Conservation (phyloP, 1,284 basidiomycete species). For the Ustilago nuda region DNA sequence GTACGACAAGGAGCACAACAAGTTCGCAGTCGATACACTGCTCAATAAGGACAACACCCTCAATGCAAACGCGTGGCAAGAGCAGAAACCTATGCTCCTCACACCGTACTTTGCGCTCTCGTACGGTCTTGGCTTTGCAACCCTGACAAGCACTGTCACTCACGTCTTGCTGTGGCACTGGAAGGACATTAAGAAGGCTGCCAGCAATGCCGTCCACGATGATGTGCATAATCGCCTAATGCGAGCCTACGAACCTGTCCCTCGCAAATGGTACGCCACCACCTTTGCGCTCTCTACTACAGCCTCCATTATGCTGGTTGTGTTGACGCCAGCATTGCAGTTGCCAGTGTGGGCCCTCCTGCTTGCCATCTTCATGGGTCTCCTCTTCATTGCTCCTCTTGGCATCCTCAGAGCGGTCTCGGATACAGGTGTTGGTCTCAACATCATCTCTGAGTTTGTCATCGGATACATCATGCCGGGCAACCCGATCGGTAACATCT, state of each 20-base stretch:
- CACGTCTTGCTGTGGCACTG: slow-evolving; percentile 73
- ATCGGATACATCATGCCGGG: slow-evolving; percentile 72
- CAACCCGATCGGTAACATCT: slow-evolving; percentile 71
- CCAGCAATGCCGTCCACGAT: slow-evolving; percentile 67
- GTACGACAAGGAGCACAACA: slow-evolving; percentile 63
- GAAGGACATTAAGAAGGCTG: slow-evolving; percentile 71
- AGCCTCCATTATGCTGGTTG: slow-evolving; percentile 70
- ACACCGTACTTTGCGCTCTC: slow-evolving; percentile 72
- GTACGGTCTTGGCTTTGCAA: slow-evolving; percentile 72
- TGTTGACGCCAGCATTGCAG: slow-evolving; percentile 71
- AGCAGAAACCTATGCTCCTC: slow-evolving; percentile 70
- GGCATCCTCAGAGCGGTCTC: slow-evolving; percentile 72
- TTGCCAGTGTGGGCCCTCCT: slow-evolving; percentile 72
- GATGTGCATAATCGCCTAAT: slow-evolving; percentile 69
- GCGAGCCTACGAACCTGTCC: slow-evolving; percentile 63
- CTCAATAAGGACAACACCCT: slow-evolving; percentile 70
- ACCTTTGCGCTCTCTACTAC: slow-evolving; percentile 62
- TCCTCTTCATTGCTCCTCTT: slow-evolving; percentile 69
- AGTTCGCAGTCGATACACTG: slow-evolving; percentile 58
- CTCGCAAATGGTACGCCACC: slow-evolving; percentile 65
- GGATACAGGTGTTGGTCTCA: slow-evolving; percentile 71
- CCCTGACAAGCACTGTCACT: slow-evolving; percentile 71
- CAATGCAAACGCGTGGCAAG: slow-evolving; percentile 70
- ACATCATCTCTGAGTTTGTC: slow-evolving; percentile 72
- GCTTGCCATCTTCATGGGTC: slow-evolving; percentile 71